Conservation (phyloP, 345 rosid species). For the Populus ilicifolia region DNA sequence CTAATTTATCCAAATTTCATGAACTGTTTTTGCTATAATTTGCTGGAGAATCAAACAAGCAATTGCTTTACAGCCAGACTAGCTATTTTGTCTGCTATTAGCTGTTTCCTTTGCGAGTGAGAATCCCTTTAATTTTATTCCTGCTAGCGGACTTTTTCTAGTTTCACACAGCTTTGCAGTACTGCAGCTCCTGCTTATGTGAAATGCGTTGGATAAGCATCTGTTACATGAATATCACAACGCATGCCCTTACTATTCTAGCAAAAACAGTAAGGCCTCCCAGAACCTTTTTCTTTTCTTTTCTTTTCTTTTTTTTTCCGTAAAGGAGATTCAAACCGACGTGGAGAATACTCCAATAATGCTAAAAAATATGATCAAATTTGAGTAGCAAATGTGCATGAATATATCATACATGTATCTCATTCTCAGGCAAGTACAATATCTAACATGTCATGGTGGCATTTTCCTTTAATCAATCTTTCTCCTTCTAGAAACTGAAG, state of each 20-base stretch:
- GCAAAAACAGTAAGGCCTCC: background rate
- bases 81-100: slow-evolving; percentile 14
- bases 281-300: background rate
- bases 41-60: slow-evolving; percentile 18
- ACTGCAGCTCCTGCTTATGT: background rate
- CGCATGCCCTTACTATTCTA: background rate
- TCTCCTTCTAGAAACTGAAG: background rate
- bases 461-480: background rate
- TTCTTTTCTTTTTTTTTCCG: background rate
- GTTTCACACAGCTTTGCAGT: slow-evolving; percentile 5
- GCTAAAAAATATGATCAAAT: background rate
- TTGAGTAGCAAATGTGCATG: background rate
- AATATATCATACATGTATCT: background rate
- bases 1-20: background rate
- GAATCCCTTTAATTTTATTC: slow-evolving; percentile 21
- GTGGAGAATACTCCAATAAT: background rate
- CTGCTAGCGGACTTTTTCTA: slow-evolving; percentile 12
- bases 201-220: slow-evolving; percentile 4
- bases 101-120: slow-evolving; percentile 14
- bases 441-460: background rate
- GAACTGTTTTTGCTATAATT: background rate
- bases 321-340: background rate
- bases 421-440: slow-evolving; percentile 1
- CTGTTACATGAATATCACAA: background rate
- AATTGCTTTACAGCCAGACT: background rate